A percentile compares a stretch with the other conserved stretches of the same genome.
These are phyloP conservation scores for Pestalotiopsis sp. DNA, from an alignment of 2,329 filamentous ascomycete species.

Conservation along the genomic window DNA sequence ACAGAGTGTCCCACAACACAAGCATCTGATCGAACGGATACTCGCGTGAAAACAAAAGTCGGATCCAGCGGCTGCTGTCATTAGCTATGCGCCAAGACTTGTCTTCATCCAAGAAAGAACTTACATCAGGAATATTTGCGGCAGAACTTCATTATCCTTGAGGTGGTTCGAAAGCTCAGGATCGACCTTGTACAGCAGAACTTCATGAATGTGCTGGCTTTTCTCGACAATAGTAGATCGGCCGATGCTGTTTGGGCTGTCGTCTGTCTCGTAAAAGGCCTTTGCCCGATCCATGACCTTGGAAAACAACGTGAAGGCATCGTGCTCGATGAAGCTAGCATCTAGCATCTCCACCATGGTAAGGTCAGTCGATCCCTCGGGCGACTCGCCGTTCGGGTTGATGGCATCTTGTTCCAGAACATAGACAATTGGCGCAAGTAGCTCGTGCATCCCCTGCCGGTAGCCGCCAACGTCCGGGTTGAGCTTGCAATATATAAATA, in stretches of 20 bases:
- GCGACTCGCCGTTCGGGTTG: constrained; percentile 43
- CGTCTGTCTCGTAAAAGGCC: constrained; percentile 78
- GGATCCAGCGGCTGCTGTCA: constrained; percentile 77
- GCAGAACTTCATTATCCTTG: constrained; percentile 82
- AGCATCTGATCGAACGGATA: constrained; percentile 87
- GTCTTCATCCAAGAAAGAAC: constrained; percentile 24
- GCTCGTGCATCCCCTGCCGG: constrained; percentile 98
- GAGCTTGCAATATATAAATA: constrained; percentile 94
- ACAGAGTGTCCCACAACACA: constrained; percentile 86
- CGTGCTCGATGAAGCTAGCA: constrained; percentile 78
- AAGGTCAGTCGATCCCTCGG: constrained; percentile 44
- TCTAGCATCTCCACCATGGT: constrained; percentile 71
- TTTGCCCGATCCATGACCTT: constrained; percentile 87
- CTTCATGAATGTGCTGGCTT: constrained; percentile 85
- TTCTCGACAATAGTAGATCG: constrained; percentile 70
- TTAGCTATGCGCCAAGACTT: constrained; percentile 11
- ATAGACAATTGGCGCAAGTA: constrained; percentile 87
- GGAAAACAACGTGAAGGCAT: constrained; percentile 84
- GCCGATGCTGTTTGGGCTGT: constrained; percentile 32
- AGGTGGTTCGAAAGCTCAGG: constrained; percentile 83
- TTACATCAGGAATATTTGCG: constrained; percentile 94
- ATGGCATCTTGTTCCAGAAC: constrained; percentile 83
- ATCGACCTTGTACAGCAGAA: constrained; percentile 76
- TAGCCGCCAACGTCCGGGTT: constrained; percentile 86
- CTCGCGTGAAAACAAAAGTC: constrained; percentile 89